These are phyloP conservation scores for Aspergillus hancockii DNA, from an alignment of 495 filamentous ascomycete species.

Conservation along the genomic window DNA sequence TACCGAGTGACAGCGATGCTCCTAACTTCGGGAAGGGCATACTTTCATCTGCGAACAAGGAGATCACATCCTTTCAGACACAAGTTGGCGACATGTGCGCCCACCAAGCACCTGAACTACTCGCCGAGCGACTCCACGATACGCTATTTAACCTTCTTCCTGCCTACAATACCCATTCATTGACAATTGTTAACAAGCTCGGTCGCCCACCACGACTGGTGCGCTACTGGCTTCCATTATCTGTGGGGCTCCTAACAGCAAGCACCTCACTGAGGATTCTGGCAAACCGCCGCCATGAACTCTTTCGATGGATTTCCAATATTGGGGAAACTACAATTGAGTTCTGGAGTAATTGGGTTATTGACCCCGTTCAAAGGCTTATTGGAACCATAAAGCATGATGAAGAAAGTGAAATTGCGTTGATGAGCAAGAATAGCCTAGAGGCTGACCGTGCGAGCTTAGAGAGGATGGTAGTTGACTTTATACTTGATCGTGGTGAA, in stretches of 20 bases:
- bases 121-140: slow-evolving; percentile 66
- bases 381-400: slow-evolving; percentile 92
- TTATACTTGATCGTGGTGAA: slow-evolving; percentile 74
- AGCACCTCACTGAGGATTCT: slow-evolving; percentile 79
- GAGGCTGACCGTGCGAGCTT: slow-evolving; percentile 86
- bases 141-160: slow-evolving; percentile 64
- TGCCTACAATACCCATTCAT: slow-evolving; percentile 53
- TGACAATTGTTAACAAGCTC: slow-evolving; percentile 51
- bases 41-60: slow-evolving; percentile 62
- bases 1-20: slow-evolving; percentile 46
- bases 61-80: slow-evolving; percentile 48
- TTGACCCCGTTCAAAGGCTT: slow-evolving; percentile 78
- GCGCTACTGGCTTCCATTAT: slow-evolving; percentile 84
- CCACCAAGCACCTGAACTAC: slow-evolving; percentile 49
- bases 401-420: slow-evolving; percentile 83
- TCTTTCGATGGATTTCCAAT: slow-evolving; percentile 73
- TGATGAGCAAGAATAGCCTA: slow-evolving; percentile 90
- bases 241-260: slow-evolving; percentile 64
- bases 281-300: slow-evolving; percentile 66
- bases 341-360: slow-evolving; percentile 95
- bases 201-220: slow-evolving; percentile 76
- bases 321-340: slow-evolving; percentile 76
- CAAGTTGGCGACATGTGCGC: slow-evolving; percentile 23
- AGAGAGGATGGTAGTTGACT: slow-evolving; percentile 97
- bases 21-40: slow-evolving; percentile 76